Conservation (phyloP, 106 monocot genomes). For the Dioscorea alata region DNA sequence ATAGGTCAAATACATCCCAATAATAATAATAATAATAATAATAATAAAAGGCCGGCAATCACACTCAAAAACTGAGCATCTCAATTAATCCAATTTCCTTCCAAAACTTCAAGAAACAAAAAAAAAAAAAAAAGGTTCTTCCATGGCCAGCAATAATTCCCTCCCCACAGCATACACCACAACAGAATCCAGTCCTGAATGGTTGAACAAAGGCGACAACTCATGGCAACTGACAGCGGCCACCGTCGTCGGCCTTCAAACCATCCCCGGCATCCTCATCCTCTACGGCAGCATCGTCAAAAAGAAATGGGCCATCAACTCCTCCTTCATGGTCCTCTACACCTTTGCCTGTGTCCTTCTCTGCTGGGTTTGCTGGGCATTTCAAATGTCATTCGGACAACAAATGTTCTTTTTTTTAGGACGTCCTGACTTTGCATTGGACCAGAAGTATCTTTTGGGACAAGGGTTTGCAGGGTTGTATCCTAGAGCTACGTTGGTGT, state of each 20-base stretch:
- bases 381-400: slow-evolving; percentile 31
- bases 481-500: slow-evolving; percentile 9
- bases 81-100: too few relatives aligned
- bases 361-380: slow-evolving; percentile 23
- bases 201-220: not conserved
- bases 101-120: too few relatives aligned
- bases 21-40: too few relatives aligned
- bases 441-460: slow-evolving; percentile 3
- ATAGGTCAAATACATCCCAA: too few relatives aligned
- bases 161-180: too few relatives aligned
- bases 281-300: slow-evolving; percentile 40
- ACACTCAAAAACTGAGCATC: too few relatives aligned
- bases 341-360: slow-evolving; percentile 39
- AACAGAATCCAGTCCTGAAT: too few relatives aligned
- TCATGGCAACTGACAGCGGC: too few relatives aligned
- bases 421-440: slow-evolving; percentile 4
- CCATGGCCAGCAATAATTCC: too few relatives aligned
- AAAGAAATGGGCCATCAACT: slow-evolving; percentile 53
- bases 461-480: not conserved
- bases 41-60: too few relatives aligned
- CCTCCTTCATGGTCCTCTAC: slow-evolving; percentile 54
- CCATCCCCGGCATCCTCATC: slow-evolving; percentile 41
- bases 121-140: too few relatives aligned
- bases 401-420: slow-evolving; percentile 14
- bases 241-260: slow-evolving; percentile 4